These are phyloP conservation scores for Colletotrichum orbiculare DNA, from an alignment of 2,329 filamentous ascomycete species.

Conservation along the genomic window DNA sequence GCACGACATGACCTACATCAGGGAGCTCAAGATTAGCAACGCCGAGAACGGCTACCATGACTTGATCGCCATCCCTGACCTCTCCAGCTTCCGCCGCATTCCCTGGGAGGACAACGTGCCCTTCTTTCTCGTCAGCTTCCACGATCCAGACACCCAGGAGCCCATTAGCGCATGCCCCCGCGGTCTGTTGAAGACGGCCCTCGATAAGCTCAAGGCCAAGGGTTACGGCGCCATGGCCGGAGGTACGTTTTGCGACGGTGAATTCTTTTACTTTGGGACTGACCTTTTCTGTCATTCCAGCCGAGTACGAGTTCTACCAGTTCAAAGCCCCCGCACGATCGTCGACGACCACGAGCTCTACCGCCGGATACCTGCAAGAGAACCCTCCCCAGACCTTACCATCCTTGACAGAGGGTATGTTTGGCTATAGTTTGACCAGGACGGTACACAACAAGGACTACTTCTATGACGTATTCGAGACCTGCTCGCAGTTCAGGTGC, in stretches of 20 bases:
- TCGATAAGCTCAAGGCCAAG: slow-evolving; percentile 73
- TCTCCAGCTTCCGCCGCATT: slow-evolving; percentile 82
- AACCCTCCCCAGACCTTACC: slow-evolving; percentile 81
- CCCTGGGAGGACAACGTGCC: slow-evolving; percentile 91
- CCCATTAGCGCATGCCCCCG: slow-evolving; percentile 83
- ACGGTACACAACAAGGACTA: slow-evolving; percentile 92
- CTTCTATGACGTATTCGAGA: slow-evolving; percentile 88
- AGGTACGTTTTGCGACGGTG: slow-evolving; percentile 64
- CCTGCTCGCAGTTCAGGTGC: slow-evolving; percentile 81
- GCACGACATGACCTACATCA: slow-evolving; percentile 91
- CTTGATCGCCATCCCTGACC: slow-evolving; percentile 83
- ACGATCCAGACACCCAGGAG: slow-evolving; percentile 79
- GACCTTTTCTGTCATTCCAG: slow-evolving; percentile 55
- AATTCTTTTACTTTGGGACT: no score
- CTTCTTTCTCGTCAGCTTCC: slow-evolving; percentile 86
- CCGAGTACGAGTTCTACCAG: slow-evolving; percentile 95
- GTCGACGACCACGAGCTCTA: slow-evolving; percentile 69
- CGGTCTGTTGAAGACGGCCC: slow-evolving; percentile 75
- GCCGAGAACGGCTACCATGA: slow-evolving; percentile 91
- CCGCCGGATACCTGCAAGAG: slow-evolving; percentile 77
- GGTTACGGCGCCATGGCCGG: slow-evolving; percentile 91
- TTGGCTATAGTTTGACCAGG: slow-evolving; percentile 89
- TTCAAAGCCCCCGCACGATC: slow-evolving; percentile 75
- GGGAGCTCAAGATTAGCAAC: slow-evolving; percentile 88
- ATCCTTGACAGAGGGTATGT: slow-evolving; percentile 91